Evolutionary conservation across 768 basidiomycete genomes (phyloP), one percentile per base, ranked within the genome.

Genomic region (Leccinum subtestaceum): DNA sequence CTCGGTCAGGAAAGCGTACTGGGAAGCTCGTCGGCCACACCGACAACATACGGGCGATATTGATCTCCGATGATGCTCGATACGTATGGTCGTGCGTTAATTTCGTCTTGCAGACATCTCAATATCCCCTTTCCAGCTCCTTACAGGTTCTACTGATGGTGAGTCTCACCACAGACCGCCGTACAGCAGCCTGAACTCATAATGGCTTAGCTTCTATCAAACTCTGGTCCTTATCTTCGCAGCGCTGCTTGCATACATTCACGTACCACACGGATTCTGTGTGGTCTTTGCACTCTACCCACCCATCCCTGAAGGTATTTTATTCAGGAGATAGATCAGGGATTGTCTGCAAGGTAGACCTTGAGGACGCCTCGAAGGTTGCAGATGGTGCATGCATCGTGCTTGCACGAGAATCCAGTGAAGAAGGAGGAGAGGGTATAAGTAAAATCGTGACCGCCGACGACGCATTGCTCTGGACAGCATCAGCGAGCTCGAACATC

Each of bases 241-340:
- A 98, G 69, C 83, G 91, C 11, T 96, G 94, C 67, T 76, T 99
- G 15, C 95, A 99, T 67, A 98, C 96, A 2, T 99, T 98, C 76
- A 91, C 92, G 0, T 89, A 98, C 68, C 96, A 98, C 70, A 86
- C 91, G 13, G 93, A 95, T 60, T 91, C 90, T 13, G 94, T 98
- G 49, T 98, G 97, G 96, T 88, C 95, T 0, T 78, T 99, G 7
- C 85, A 84, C 69, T 96, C 95, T 9, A 80, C 85, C 0, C 95
- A 98, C 70, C 92, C 95, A 0, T 85, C 88, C 8, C 79, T 99
- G 53, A 86, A 86, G 70, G 80, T 86, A 2, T 99, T 99, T 77
- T 98, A 96, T 75, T 97, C 95, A 0, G 97, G 96, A 10, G 96
- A 98, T 66, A 83, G 91, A 29, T 84, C 89, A 3, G 97, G 96